Evolutionary conservation across 768 basidiomycete species (phyloP).

Genomic region (Suillus weaverae): DNA sequence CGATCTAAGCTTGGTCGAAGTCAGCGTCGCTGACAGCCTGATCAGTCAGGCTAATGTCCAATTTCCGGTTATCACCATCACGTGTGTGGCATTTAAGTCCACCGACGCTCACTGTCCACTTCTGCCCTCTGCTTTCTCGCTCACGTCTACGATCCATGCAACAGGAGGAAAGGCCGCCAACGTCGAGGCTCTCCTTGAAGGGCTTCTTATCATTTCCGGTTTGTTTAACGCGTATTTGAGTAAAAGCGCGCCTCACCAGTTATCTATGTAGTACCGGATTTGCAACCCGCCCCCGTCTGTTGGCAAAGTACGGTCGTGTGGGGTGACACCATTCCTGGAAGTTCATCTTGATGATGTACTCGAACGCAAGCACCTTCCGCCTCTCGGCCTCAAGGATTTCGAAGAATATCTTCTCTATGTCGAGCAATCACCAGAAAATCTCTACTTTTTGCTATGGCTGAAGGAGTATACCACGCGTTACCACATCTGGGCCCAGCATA

Average conservation of each 20-base stretch:
- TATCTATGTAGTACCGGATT: slow-evolving; percentile 40
- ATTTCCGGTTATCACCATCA: background rate
- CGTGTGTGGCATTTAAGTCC: background rate
- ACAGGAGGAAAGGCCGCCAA: slow-evolving; percentile 20
- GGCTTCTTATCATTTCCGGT: slow-evolving; percentile 43
- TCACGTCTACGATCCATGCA: slow-evolving; percentile 1
- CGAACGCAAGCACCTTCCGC: slow-evolving; percentile 75
- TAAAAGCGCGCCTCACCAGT: background rate
- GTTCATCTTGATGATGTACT: slow-evolving; percentile 75
- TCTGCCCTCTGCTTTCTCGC: too few relatives aligned
- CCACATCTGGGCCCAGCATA: slow-evolving; percentile 39
- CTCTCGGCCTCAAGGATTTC: slow-evolving; percentile 74
- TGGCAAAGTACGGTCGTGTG: slow-evolving; percentile 67
- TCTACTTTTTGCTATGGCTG: slow-evolving; percentile 85
- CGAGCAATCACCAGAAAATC: slow-evolving; percentile 72
- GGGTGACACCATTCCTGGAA: slow-evolving; percentile 65
- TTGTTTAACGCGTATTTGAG: slow-evolving; percentile 14
- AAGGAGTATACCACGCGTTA: slow-evolving; percentile 65
- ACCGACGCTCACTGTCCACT: background rate
- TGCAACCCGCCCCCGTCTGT: slow-evolving; percentile 71
- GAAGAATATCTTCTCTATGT: slow-evolving; percentile 83
- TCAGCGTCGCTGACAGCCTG: background rate
- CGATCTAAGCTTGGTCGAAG: background rate
- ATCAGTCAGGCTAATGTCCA: background rate
- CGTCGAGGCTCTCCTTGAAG: slow-evolving; percentile 31